Conservation (phyloP, 768 basidiomycete genomes). For the Cubamyces sp. region DNA sequence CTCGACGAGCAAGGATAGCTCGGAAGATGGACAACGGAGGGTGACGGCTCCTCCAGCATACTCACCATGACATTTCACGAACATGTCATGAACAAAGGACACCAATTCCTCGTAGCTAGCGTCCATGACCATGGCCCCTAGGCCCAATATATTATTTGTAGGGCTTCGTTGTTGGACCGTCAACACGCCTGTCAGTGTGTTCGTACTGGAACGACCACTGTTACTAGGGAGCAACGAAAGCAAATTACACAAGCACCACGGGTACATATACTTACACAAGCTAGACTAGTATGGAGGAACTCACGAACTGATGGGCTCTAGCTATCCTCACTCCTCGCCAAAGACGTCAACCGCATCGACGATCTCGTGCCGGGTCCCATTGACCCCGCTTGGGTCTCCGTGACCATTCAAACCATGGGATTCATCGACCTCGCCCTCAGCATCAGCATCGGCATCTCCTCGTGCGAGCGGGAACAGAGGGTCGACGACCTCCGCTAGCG, state of each 20-base stretch:
- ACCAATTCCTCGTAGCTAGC: too few species aligned
- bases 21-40: neutral
- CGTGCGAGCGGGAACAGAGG: constrained; percentile 55
- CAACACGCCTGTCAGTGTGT: too few species aligned
- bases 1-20: neutral
- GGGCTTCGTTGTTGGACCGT: too few species aligned
- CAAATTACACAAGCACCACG: neutral
- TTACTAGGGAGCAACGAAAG: neutral
- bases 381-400: constrained; percentile 1
- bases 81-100: too few species aligned
- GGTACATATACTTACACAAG: neutral
- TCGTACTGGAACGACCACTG: too few species aligned
- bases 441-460: constrained; percentile 48
- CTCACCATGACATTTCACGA: neutral
- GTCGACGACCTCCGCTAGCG: constrained; percentile 76
- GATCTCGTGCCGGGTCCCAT: constrained; percentile 9
- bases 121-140: too few species aligned
- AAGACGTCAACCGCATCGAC: constrained; percentile 29
- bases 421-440: constrained; percentile 46
- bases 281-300: neutral
- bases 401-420: constrained; percentile 10
- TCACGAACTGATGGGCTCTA: neutral
- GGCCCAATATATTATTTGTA: too few species aligned
- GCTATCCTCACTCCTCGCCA: constrained; percentile 21
- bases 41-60: neutral